Evolutionary conservation across 768 basidiomycete genomes (phyloP).

Genomic region (Leccinum obscurum): DNA sequence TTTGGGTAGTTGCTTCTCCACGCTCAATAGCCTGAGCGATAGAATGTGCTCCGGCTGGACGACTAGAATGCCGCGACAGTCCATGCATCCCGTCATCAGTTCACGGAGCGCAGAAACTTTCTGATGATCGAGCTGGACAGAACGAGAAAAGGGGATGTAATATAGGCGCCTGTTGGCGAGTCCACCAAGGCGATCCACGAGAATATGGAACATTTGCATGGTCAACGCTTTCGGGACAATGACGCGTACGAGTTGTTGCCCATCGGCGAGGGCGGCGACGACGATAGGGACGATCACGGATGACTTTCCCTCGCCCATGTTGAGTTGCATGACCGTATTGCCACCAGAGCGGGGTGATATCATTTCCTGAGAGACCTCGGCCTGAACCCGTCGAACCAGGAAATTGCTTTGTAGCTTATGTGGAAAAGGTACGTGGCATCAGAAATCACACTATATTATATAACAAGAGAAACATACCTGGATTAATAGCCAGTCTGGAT

Average conservation of each 20-base stretch:
- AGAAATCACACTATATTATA: not conserved
- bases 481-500: constrained; percentile 45
- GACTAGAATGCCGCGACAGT: constrained; percentile 41
- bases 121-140: constrained; percentile 6
- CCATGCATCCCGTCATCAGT: constrained; percentile 32
- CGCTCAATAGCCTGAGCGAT: not conserved
- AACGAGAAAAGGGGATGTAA: constrained; percentile 35
- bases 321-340: constrained; percentile 47
- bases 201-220: constrained; percentile 34
- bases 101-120: constrained; percentile 4
- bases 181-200: constrained; percentile 32
- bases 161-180: constrained; percentile 35
- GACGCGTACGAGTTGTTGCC: constrained; percentile 29
- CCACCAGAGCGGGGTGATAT: constrained; percentile 24
- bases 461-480: constrained; percentile 33
- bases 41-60: constrained; percentile 33
- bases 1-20: constrained; percentile 11
- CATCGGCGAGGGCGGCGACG: constrained; percentile 27
- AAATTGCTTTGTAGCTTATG: constrained; percentile 29
- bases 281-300: constrained; percentile 39
- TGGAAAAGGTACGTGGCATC: not conserved
- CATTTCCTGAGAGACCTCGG: constrained; percentile 33
- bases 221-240: constrained; percentile 27
- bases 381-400: constrained; percentile 14
- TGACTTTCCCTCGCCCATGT: constrained; percentile 24